Percentiles rank a stretch among this genome's conserved stretches.
Conservation (phyloP, 106 monocot species). For the Dendrobium catenatum region DNA sequence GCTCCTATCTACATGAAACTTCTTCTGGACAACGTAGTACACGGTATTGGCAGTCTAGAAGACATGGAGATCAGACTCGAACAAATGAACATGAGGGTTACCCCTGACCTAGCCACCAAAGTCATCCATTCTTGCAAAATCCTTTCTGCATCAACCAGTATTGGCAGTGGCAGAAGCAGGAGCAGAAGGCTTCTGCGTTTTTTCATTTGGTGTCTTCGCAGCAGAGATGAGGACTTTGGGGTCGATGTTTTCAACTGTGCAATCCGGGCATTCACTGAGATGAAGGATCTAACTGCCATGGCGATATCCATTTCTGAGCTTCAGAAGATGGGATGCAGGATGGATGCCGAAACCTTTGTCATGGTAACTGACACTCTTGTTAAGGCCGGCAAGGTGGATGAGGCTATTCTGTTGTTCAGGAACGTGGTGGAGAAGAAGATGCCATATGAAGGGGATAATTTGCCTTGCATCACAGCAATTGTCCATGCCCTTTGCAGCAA, state of each 20-base stretch:
- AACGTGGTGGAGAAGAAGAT: slow-evolving; percentile 18
- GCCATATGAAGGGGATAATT: background rate
- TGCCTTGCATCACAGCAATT: slow-evolving; percentile 12
- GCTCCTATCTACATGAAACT: background rate
- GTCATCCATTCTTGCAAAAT: slow-evolving; percentile 33
- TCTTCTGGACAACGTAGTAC: slow-evolving; percentile 21
- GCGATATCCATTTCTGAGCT: slow-evolving; percentile 27
- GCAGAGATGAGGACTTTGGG: background rate
- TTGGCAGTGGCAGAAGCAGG: slow-evolving; percentile 3
- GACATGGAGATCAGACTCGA: slow-evolving; percentile 47
- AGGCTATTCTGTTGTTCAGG: slow-evolving; percentile 46
- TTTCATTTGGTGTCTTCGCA: background rate
- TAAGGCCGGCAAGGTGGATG: slow-evolving; percentile 32
- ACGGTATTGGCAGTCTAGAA: slow-evolving; percentile 44
- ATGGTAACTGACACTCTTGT: slow-evolving; percentile 34
- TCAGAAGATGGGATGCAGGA: slow-evolving; percentile 16
- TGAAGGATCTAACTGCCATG: slow-evolving; percentile 47
- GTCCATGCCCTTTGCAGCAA: slow-evolving; percentile 51
- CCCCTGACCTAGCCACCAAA: slow-evolving; percentile 19
- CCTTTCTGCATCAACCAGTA: background rate
- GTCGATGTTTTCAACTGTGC: slow-evolving; percentile 33
- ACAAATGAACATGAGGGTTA: slow-evolving; percentile 11
- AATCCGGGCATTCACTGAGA: slow-evolving; percentile 28
- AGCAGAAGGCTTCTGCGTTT: slow-evolving; percentile 12
- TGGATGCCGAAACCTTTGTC: slow-evolving; percentile 38